Base-by-base conservation (phyloP, 1,284 basidiomycete genomes). In the Mrakiaceae sp. region DNA sequence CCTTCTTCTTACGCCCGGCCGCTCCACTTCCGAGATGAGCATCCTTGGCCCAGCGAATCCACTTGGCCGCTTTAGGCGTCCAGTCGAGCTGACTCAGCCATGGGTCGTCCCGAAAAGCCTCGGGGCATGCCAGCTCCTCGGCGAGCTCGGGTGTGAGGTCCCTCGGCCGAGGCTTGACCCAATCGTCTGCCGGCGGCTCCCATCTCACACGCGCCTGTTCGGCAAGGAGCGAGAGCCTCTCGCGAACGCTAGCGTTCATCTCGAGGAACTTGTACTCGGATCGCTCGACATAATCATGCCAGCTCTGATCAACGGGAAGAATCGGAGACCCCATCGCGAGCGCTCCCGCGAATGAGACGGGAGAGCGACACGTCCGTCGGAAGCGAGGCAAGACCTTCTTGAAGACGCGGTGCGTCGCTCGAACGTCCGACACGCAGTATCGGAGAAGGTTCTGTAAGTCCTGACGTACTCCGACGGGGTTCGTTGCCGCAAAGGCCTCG, bases 51-150 rank as follows among this genome's bases (percentile, higher is more conserved):
- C 64, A 66, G 11, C 39, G 14, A 16, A 66, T 57, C 75, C 77
- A 79, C 71, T 87, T 84, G n/a, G 86, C 84, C 2, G 83, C 80
- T 75, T 98, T 98, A 0, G 90, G 90, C 2, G 88, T 86, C 95
- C 95, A 98, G 74, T 99, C 94, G 62, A 98, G 79, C 74, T 99
- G 96, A 58, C 81, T 82, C 14, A 92, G 78, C 94, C 94, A 98
- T 2, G 85, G 82, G 74, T 95, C 88, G 1, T 83, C 80, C 69
- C 83, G n/a, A 16, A 66, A 12, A 8, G 62, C 50, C 27, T 51
- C 52, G 4, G 64, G 64, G 12, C 55, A 58, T 46, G 43, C 60
- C 11, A 58, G 46, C 39, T 16, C 44, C 5, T 58, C 60, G 7
- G 39, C 40, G 27, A 27, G 27, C 27, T 27, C 27, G 27, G 27